These are phyloP conservation scores for Auricularia heimuer DNA, from an alignment of 768 basidiomycete genomes.

Conservation along the genomic window DNA sequence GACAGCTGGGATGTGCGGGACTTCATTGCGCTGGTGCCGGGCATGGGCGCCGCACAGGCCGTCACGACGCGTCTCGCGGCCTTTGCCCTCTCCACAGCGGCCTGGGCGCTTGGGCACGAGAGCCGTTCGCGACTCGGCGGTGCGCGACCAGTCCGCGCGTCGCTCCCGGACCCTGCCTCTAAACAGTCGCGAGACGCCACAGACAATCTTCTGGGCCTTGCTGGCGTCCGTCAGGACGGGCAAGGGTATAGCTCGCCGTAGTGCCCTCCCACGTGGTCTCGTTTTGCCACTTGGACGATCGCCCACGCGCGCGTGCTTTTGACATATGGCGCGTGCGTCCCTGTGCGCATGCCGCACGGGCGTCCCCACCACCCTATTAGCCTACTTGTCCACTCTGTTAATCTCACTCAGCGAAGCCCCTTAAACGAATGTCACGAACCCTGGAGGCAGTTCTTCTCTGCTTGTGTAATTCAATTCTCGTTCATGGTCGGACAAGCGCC, in stretches of 20 bases:
- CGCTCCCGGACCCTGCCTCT: not conserved
- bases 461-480: too few relatives aligned
- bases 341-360: not conserved
- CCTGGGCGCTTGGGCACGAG: not conserved
- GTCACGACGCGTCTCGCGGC: conserved; percentile 54
- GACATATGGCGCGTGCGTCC: too few relatives aligned
- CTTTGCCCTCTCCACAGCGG: conserved; percentile 38
- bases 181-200: not conserved
- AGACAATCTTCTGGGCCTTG: not conserved
- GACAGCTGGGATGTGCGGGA: conserved; percentile 79
- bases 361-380: not conserved
- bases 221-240: not conserved
- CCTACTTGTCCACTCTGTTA: not conserved
- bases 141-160: not conserved
- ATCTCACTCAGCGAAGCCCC: not conserved
- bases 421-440: not conserved
- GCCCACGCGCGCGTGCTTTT: too few relatives aligned
- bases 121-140: not conserved
- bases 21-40: conserved; percentile 62
- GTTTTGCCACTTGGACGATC: not conserved
- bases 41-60: conserved; percentile 59
- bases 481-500: not conserved
- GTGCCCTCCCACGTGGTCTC: not conserved
- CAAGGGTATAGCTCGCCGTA: not conserved
- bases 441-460: not conserved